phyloP scores from a whole-genome alignment of 768 basidiomycete species.

The Leccinum obscurum region DNA sequence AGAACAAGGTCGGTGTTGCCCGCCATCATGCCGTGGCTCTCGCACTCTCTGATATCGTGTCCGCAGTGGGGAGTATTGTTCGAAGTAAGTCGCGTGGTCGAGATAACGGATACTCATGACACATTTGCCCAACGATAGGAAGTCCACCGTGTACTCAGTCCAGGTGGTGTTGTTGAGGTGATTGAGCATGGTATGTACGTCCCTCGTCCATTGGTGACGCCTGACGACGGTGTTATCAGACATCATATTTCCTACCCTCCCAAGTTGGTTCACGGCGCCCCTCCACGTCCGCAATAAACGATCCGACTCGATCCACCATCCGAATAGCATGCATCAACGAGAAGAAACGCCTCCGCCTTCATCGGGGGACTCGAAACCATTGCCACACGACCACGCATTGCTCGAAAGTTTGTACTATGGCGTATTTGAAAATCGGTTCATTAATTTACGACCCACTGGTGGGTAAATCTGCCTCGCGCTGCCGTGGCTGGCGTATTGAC shows the following conservation, averaged over 20 bases:
- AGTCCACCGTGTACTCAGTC: constrained; percentile 66
- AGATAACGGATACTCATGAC: constrained; percentile 2
- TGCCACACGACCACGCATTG: constrained; percentile 66
- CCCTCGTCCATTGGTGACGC: not conserved
- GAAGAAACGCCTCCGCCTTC: constrained; percentile 31
- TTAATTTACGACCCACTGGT: constrained; percentile 72
- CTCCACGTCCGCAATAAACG: constrained; percentile 54
- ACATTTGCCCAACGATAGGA: constrained; percentile 47
- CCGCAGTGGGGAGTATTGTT: constrained; percentile 65
- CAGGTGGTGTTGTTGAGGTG: constrained; percentile 70
- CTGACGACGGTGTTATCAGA: constrained; percentile 42
- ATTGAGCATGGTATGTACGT: constrained; percentile 63
- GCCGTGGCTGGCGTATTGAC: constrained; percentile 7
- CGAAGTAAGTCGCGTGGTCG: constrained; percentile 44
- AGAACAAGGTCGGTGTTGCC: constrained; percentile 56
- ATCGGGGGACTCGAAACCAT: constrained; percentile 36
- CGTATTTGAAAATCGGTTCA: constrained; percentile 70
- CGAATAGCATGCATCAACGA: constrained; percentile 44
- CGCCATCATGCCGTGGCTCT: not conserved
- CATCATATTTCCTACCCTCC: constrained; percentile 71
- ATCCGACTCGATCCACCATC: constrained; percentile 50
- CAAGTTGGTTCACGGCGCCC: constrained; percentile 75
- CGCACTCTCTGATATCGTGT: constrained; percentile 6
- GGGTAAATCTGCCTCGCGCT: constrained; percentile 19
- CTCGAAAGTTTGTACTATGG: constrained; percentile 66